Conservation (phyloP, 768 basidiomycete species). For the Tulasnella sp. region DNA sequence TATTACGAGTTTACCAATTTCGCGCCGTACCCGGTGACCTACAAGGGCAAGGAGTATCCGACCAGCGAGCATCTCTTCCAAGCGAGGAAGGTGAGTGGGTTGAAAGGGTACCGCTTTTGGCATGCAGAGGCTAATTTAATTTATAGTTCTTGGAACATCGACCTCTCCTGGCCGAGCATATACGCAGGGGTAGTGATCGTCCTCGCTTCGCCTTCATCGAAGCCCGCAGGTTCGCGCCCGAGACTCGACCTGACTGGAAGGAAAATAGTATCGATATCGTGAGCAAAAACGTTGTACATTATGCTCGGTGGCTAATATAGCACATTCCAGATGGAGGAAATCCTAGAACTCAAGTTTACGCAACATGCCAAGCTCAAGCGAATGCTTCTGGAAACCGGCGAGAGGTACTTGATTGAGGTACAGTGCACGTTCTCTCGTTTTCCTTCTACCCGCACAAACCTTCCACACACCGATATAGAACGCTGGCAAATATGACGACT, state of each 20-base stretch:
- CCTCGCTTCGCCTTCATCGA: constrained; percentile 27
- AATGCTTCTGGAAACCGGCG: constrained; percentile 27
- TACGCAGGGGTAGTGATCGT: constrained; percentile 15
- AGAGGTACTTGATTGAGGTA: constrained; percentile 30
- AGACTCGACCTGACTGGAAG: constrained; percentile 27
- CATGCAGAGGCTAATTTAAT: background rate
- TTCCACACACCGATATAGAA: constrained; percentile 24
- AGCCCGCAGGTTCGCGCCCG: constrained; percentile 24
- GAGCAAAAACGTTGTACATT: background rate
- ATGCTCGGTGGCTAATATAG: background rate
- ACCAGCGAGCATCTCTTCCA: constrained; percentile 27
- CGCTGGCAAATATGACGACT: constrained; percentile 19
- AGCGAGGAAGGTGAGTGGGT: constrained; percentile 24
- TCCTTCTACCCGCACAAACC: background rate
- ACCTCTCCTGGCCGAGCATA: constrained; percentile 29
- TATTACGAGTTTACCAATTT: constrained; percentile 23
- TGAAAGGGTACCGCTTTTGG: too few species aligned
- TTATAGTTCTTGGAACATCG: constrained; percentile 28
- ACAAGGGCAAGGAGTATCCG: constrained; percentile 11
- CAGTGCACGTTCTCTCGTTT: background rate
- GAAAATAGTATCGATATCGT: constrained; percentile 28
- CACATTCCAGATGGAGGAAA: constrained; percentile 28
- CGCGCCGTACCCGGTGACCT: background rate
- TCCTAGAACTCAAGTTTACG: constrained; percentile 29
- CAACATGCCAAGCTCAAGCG: constrained; percentile 25